A percentile compares a stretch with the other conserved stretches of the same genome.
phyloP scores from a whole-genome alignment of 2,329 filamentous ascomycete species.

The Stagonosporopsis vannaccii region DNA sequence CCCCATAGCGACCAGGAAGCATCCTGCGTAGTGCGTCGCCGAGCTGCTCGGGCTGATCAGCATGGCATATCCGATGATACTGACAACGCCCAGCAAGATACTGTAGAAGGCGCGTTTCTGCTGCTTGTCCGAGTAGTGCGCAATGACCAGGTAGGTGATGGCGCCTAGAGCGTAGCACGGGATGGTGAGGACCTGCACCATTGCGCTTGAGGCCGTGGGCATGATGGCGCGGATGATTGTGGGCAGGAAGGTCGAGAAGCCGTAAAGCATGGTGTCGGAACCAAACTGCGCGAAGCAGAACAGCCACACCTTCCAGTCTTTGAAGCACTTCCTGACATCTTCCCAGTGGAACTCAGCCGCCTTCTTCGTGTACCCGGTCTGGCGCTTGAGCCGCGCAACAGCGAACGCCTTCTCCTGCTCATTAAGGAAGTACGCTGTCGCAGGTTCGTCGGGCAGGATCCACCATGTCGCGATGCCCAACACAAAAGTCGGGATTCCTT shows the following conservation, averaged over 20 bases:
- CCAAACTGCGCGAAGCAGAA: slow-evolving; percentile 77
- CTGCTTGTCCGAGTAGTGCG: slow-evolving; percentile 70
- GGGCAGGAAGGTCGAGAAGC: slow-evolving; percentile 78
- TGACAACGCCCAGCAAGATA: slow-evolving; percentile 67
- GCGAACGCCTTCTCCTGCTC: slow-evolving; percentile 67
- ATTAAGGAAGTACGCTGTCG: slow-evolving; percentile 67
- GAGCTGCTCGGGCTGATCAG: slow-evolving; percentile 67
- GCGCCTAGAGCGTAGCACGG: slow-evolving; percentile 79
- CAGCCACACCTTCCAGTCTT: slow-evolving; percentile 78
- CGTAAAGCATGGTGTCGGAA: slow-evolving; percentile 78
- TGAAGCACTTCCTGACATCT: slow-evolving; percentile 72
- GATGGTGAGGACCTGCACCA: slow-evolving; percentile 79
- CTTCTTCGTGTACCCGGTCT: slow-evolving; percentile 57
- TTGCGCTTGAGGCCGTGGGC: slow-evolving; percentile 64
- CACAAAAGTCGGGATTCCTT: slow-evolving; percentile 63
- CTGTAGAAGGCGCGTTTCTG: slow-evolving; percentile 72
- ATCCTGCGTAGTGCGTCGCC: slow-evolving; percentile 76
- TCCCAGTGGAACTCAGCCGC: slow-evolving; percentile 64
- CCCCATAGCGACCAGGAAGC: slow-evolving; percentile 77
- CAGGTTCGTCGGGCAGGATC: slow-evolving; percentile 71
- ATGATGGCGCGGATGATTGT: slow-evolving; percentile 78
- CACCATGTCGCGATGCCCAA: slow-evolving; percentile 64
- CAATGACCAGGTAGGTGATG: slow-evolving; percentile 70
- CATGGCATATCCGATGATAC: slow-evolving; percentile 73
- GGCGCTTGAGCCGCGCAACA: slow-evolving; percentile 56